phyloP scores from a whole-genome alignment of 2,329 filamentous ascomycete species.

The Fusarium tupiense region DNA sequence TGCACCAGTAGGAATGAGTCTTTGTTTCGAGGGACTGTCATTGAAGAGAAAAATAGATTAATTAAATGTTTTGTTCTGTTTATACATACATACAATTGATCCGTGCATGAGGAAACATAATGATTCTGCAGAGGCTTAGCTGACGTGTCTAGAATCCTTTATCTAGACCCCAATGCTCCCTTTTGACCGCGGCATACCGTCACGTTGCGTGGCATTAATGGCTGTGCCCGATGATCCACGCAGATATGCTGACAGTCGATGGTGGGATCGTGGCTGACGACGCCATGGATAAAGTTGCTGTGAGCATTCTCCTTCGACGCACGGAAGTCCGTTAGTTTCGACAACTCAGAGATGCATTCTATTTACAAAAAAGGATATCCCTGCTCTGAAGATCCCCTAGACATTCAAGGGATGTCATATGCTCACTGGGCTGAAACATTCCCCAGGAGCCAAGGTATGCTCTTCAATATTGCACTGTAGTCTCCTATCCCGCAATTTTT shows the following conservation, averaged over 20 bases:
- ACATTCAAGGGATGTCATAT: neutral
- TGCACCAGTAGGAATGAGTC: conserved; percentile 19
- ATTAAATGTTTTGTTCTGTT: neutral
- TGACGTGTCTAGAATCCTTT: neutral
- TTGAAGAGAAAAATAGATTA: neutral
- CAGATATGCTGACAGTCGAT: conserved; percentile 28
- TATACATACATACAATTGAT: neutral
- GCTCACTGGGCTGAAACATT: conserved; percentile 11
- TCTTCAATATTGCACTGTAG: conserved; percentile 1
- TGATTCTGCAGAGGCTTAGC: neutral
- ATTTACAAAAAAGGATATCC: conserved; percentile 1
- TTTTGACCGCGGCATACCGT: neutral
- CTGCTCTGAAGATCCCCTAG: neutral
- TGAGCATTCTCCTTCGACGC: conserved; percentile 6
- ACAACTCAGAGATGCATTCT: conserved; percentile 3
- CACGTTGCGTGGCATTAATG: conserved; percentile 3
- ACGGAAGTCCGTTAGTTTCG: neutral
- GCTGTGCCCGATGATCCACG: conserved; percentile 27
- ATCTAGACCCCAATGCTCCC: conserved; percentile 5
- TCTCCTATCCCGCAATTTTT: conserved; percentile 9
- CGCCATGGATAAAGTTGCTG: conserved; percentile 10
- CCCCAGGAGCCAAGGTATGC: neutral
- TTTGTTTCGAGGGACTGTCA: conserved; percentile 13
- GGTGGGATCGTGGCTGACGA: conserved; percentile 21
- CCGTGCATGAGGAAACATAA: neutral